Base-by-base conservation (phyloP, 345 rosid genomes). In the Dipteronia dyeriana region DNA sequence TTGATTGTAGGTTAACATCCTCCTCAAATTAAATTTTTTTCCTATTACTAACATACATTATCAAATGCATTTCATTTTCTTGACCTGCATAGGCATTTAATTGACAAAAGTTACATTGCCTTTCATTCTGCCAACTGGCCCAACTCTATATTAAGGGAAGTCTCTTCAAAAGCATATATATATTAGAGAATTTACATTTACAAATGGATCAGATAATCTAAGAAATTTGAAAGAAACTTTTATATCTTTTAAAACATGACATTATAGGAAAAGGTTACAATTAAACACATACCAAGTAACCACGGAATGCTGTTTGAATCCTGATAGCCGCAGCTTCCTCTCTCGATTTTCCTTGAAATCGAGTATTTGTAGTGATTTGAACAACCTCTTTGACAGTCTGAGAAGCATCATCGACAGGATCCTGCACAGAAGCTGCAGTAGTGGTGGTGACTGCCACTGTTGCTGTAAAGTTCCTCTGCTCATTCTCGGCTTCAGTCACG, bases 241-340 rank as follows among this genome's bases (percentile, higher is more conserved):
- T 20, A 25, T 53, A 25, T 53, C 26, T 20, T 41, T 41, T 41
- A 41, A 47, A 16, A 57, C 34, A 38, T 20, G 19, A 56, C 49
- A 14, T 38, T 2, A 54, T 34, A 31, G 9, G 41, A 11, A 61
- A 54, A 76, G 22, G 62, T 43, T n/a, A 8, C 39, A 64, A n/a
- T 25, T 60, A 11, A 72, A 65, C 61, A 66, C 84, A 54, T 83
- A 90, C 99, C 98, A 89, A 68, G 73, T 92, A 91, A 56, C 94
- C 95, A 75, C 98, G 89, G 81, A 94, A 92, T 26, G 95, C 83
- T 45, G 95, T 90, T 86, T 96, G 99, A 84, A 96, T 92, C 84
- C 84, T 85, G 80, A 94, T 88, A 5, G 97, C 98, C n/a, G 97
- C 95, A 0, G 68, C 92, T 88, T 94, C 95, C 78, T 92, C 97